Conservation (phyloP, 2,329 filamentous ascomycete species). For the Aspergillus texensis region DNA sequence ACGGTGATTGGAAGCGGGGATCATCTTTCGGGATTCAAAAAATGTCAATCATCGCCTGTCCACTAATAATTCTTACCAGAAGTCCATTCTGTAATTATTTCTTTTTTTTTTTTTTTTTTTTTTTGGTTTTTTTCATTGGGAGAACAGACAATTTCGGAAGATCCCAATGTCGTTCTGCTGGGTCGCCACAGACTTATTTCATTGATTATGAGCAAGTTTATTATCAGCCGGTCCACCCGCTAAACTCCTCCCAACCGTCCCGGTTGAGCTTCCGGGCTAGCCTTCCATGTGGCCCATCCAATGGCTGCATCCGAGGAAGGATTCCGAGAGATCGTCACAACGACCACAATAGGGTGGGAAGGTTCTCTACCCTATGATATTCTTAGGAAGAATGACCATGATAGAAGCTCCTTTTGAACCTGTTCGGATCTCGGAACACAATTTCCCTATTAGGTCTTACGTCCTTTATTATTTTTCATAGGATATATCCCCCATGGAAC, state of each 20-base stretch:
- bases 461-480: not conserved
- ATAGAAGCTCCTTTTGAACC: not conserved
- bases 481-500: not conserved
- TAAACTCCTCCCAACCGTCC: slow-evolving; percentile 12
- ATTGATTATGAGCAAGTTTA: slow-evolving; percentile 8
- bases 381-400: not conserved
- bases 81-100: not conserved
- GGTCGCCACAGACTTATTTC: not conserved
- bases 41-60: slow-evolving; percentile 11
- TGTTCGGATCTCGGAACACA: not conserved
- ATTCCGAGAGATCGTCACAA: slow-evolving; percentile 20
- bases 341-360: not conserved
- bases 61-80: not conserved
- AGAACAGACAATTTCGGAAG: not conserved
- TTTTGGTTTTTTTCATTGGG: not conserved
- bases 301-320: slow-evolving; percentile 14
- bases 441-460: not conserved
- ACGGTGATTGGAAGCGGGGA: slow-evolving; percentile 13
- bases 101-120: not conserved
- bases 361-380: not conserved
- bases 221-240: slow-evolving; percentile 13
- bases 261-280: slow-evolving; percentile 14
- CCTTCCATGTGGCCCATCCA: slow-evolving; percentile 17
- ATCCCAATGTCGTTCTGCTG: not conserved
- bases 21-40: slow-evolving; percentile 13